phyloP scores from a whole-genome alignment of 1,284 basidiomycete genomes.

The Papiliotrema fonsecae region DNA sequence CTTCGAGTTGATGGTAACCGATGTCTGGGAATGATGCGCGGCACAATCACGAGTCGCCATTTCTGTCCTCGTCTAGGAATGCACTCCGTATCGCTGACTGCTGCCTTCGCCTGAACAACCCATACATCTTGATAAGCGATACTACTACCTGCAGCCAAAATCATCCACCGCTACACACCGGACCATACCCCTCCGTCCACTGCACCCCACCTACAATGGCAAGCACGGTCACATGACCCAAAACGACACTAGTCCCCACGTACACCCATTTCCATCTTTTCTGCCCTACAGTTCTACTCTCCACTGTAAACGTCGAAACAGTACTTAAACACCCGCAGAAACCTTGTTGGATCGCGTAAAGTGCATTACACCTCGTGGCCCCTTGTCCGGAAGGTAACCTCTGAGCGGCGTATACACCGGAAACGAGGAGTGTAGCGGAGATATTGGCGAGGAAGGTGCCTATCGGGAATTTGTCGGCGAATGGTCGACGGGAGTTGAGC shows the following conservation, averaged over 20 bases:
- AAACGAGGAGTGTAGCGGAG: slow-evolving; percentile 72
- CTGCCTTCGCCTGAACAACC: too few species aligned
- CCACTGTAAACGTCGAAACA: slow-evolving; percentile 86
- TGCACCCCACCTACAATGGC: slow-evolving; percentile 70
- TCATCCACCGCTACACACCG: slow-evolving; percentile 15
- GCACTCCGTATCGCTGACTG: too few species aligned
- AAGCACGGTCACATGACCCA: slow-evolving; percentile 67
- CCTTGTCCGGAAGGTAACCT: slow-evolving; percentile 43
- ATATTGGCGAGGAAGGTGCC: slow-evolving; percentile 86
- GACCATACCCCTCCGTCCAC: slow-evolving; percentile 51
- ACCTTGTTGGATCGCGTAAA: slow-evolving; percentile 80
- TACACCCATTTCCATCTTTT: slow-evolving; percentile 57
- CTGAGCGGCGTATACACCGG: slow-evolving; percentile 66
- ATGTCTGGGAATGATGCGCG: too few species aligned
- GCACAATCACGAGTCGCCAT: too few species aligned
- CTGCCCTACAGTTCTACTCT: slow-evolving; percentile 60
- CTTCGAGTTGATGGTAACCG: too few species aligned
- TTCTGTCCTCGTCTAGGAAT: too few species aligned
- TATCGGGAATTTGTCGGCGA: slow-evolving; percentile 60
- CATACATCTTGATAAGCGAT: too few species aligned
- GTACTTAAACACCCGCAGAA: slow-evolving; percentile 95
- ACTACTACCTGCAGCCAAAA: too few species aligned
- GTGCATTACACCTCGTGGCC: slow-evolving; percentile 58
- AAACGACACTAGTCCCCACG: slow-evolving; percentile 61
- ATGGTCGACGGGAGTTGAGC: slow-evolving; percentile 61